A percentile compares a stretch with the other conserved stretches of the same genome.
Evolutionary conservation across 495 filamentous ascomycete genomes (phyloP).

Genomic region (Penicillium daleae): DNA sequence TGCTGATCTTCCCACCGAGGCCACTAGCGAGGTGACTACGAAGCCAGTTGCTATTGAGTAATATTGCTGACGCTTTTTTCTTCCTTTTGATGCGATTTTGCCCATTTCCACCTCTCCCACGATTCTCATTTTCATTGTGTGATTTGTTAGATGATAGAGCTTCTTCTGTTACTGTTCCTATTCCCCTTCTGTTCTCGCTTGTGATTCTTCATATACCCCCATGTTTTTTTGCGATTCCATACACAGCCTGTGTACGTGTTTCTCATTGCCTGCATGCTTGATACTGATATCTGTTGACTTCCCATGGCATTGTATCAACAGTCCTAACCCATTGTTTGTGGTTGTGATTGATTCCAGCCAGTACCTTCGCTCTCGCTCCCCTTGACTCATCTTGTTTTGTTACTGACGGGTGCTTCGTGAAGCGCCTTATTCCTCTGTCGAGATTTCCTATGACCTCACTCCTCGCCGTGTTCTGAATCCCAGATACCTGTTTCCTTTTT

Average conservation of each 20-base stretch:
- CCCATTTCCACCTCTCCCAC: conserved; percentile 14
- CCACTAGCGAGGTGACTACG: conserved; percentile 6
- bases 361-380: conserved; percentile 6
- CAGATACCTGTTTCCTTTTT: conserved; percentile 10
- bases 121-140: conserved; percentile 19
- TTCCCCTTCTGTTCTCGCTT: background rate
- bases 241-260: conserved; percentile 26
- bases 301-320: background rate
- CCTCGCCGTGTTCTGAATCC: background rate
- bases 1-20: background rate
- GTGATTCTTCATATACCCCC: conserved; percentile 34
- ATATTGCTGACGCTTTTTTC: conserved; percentile 17
- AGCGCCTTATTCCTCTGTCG: conserved; percentile 9
- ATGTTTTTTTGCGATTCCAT: conserved; percentile 20
- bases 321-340: background rate
- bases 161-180: conserved; percentile 24
- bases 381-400: conserved; percentile 11
- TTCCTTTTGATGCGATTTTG: conserved; percentile 12
- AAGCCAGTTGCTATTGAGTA: conserved; percentile 6
- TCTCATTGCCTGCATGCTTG: conserved; percentile 22
- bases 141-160: conserved; percentile 33
- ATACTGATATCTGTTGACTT: conserved; percentile 1
- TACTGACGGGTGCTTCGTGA: conserved; percentile 9
- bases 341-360: background rate
- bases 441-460: conserved; percentile 15